Evolutionary conservation across 441 rosid genomes (phyloP).

Genomic region (Gossypium schwendimanii): DNA sequence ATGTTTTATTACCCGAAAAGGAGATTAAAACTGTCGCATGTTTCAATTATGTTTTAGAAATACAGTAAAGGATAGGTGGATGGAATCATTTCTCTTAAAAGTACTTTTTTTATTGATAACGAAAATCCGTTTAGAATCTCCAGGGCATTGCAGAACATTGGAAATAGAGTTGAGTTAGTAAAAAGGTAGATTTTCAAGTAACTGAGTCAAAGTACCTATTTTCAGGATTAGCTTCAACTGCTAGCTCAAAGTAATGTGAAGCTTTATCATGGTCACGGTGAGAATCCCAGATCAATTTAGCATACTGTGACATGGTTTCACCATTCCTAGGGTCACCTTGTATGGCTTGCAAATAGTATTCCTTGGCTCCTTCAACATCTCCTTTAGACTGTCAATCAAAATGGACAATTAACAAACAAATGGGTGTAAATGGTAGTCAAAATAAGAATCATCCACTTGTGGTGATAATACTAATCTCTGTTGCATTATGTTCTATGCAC

Average conservation of each 20-base stretch:
- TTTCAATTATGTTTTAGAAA: no score
- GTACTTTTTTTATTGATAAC: not conserved
- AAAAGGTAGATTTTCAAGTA: not conserved
- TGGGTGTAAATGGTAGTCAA: not conserved
- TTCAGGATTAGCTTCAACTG: conserved; percentile 50
- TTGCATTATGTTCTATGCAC: not conserved
- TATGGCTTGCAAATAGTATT: conserved; percentile 52
- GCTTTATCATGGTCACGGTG: conserved; percentile 57
- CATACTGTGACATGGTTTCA: conserved; percentile 46
- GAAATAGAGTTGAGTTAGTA: not conserved
- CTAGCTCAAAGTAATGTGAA: conserved; percentile 46
- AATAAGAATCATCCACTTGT: not conserved
- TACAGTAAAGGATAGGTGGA: not conserved
- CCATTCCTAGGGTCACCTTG: conserved; percentile 60
- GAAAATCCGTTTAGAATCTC: not conserved
- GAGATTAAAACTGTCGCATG: no score
- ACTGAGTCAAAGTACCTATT: conserved; percentile 35
- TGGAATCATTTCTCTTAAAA: not conserved
- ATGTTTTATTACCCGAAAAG: not conserved
- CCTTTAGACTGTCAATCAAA: conserved; percentile 45
- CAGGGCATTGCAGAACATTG: not conserved
- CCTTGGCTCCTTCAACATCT: conserved; percentile 57
- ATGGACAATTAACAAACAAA: not conserved
- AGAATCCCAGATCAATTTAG: conserved; percentile 63
- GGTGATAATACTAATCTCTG: not conserved